phyloP scores from a whole-genome alignment of 305 asterid species.

The Fraxinus baroniana region DNA sequence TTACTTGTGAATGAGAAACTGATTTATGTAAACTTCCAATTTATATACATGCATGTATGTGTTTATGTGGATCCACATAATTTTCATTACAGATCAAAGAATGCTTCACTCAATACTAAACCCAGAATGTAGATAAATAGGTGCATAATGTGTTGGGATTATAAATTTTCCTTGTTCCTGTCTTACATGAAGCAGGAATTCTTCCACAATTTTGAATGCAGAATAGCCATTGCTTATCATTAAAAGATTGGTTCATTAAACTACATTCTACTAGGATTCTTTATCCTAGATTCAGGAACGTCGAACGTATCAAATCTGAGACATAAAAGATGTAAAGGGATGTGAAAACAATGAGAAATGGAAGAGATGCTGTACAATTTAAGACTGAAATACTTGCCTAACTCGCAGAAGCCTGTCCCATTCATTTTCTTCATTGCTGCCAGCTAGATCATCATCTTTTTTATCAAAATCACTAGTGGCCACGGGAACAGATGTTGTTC shows the following conservation, averaged over 20 bases:
- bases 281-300: not conserved
- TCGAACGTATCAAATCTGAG: not conserved
- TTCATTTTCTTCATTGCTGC: conserved; percentile 68
- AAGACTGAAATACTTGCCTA: conserved; percentile 51
- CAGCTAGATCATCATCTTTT: conserved; percentile 51
- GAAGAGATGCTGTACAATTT: conserved; percentile 4
- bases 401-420: conserved; percentile 97
- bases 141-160: not conserved
- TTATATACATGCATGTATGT: not conserved
- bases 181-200: not conserved
- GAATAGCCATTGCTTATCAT: not conserved
- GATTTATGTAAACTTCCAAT: not conserved
- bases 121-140: not conserved
- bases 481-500: conserved; percentile 37
- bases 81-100: not conserved
- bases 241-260: not conserved
- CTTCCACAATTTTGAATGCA: not conserved
- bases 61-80: not conserved
- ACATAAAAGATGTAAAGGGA: conserved; percentile 10
- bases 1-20: not conserved
- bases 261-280: not conserved
- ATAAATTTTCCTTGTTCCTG: not conserved
- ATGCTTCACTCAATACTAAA: not conserved
- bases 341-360: not conserved
- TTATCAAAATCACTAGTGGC: conserved; percentile 53